Evolutionary conservation across 2,329 filamentous ascomycete species (phyloP), one percentile per base, ranked within the genome.

Genomic region (Knufia petricola): DNA sequence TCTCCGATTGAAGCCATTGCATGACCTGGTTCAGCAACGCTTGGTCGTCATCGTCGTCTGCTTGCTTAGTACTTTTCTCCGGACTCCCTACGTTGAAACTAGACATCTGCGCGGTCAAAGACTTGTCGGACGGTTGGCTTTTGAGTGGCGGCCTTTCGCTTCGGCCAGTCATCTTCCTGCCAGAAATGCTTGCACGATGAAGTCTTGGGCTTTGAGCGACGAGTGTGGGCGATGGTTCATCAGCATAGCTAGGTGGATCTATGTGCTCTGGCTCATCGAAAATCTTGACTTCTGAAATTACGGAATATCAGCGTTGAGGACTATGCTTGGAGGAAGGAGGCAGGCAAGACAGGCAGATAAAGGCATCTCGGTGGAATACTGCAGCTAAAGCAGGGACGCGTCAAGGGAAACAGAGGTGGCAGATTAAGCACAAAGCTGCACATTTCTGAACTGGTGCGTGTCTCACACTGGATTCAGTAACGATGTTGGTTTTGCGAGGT

Each of bases 1-100:
- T 84, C 66, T 95, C 88, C 43, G 82, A 78, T 58, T 89, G 80
- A 32, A 95, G 69, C 90, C 90, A 96, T 55, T 86, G 80, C 21
- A 78, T 75, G 12, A 95, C 81, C 61, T 94, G 86, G 17, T 81
- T 74, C 23, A 92, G 67, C 6, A 94, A 61, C 38, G 54, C 58
- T 8, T 52, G 51, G 19, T 53, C 54, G 50, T 42, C 37, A 21
- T 15, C 26, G 7, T 34, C 48, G 34, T 37, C 55, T 36, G 41
- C 30, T 45, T 54, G 49, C 38, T 53, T 46, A 13, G 42, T 48
- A 34, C 30, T 49, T 30, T 50, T 20, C 31, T 47, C 48, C 10
- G 37, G 28, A 32, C 50, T 32, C 26, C 55, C 54, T n/a, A 56
- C 49, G 28, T 48, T 54, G 37, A 58, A 36, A 17, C 46, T 46